Conservation (phyloP, 1,139 yeast species). For the Kodamaea ohmeri region DNA sequence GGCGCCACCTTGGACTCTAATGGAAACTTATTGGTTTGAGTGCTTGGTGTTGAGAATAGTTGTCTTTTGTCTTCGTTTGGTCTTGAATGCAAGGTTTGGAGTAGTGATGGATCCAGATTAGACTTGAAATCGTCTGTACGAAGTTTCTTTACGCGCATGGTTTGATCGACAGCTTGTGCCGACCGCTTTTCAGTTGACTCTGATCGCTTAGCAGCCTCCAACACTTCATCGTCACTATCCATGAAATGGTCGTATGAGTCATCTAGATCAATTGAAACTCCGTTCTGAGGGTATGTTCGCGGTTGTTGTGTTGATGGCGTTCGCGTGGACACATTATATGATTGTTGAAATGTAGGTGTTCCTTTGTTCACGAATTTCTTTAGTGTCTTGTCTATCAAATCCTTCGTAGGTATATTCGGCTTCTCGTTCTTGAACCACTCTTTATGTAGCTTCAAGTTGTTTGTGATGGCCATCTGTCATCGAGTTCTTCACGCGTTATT, state of each 20-base stretch:
- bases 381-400: slow-evolving; percentile 9
- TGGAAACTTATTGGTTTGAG: too few species aligned
- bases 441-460: slow-evolving; percentile 14
- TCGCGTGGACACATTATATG: not conserved
- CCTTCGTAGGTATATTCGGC: slow-evolving; percentile 12
- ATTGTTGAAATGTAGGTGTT: not conserved
- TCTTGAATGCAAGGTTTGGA: not conserved
- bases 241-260: slow-evolving; percentile 9
- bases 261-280: slow-evolving; percentile 1
- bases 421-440: slow-evolving; percentile 13
- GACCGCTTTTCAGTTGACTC: slow-evolving; percentile 3
- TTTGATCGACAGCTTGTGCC: not conserved
- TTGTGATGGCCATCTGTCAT: slow-evolving; percentile 12
- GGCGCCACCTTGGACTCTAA: too few species aligned
- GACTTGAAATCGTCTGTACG: slow-evolving; percentile 1
- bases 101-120: slow-evolving; percentile 1
- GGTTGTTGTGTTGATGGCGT: not conserved
- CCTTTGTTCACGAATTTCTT: slow-evolving; percentile 1
- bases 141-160: slow-evolving; percentile 1
- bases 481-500: slow-evolving; percentile 5
- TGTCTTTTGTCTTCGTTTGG: not conserved
- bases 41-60: too few species aligned
- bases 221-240: slow-evolving; percentile 11
- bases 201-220: slow-evolving; percentile 8
- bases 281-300: not conserved